Percentiles rank a stretch among this genome's conserved stretches.
These are phyloP conservation scores for Fusarium camptoceras DNA, from an alignment of 2,329 filamentous ascomycete species.

Conservation along the genomic window DNA sequence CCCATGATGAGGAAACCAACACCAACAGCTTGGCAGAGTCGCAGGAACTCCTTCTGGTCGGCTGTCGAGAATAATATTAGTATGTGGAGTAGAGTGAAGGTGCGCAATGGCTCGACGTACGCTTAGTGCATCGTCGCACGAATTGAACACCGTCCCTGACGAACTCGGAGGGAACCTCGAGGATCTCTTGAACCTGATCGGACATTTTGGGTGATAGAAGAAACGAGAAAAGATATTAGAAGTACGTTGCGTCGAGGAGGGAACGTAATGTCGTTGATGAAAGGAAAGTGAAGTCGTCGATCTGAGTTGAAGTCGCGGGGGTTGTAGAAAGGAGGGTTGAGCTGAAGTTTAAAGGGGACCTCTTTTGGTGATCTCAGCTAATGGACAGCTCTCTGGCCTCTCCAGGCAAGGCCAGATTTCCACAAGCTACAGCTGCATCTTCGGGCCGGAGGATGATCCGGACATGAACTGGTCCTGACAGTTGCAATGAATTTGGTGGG, in stretches of 20 bases:
- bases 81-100: background rate
- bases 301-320: conserved; percentile 23
- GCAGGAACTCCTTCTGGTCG: conserved; percentile 58
- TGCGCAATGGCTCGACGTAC: conserved; percentile 53
- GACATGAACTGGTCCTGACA: background rate
- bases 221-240: conserved; percentile 26
- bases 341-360: conserved; percentile 37
- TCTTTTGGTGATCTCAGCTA: conserved; percentile 33
- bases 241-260: conserved; percentile 13
- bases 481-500: conserved; percentile 15
- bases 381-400: conserved; percentile 38
- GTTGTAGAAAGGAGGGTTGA: conserved; percentile 38
- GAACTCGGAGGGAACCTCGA: conserved; percentile 76
- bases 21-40: conserved; percentile 69
- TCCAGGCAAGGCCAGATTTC: conserved; percentile 34
- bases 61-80: conserved; percentile 44
- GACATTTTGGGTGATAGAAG: conserved; percentile 60
- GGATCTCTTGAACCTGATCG: conserved; percentile 76
- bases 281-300: conserved; percentile 24
- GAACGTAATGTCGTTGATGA: conserved; percentile 17
- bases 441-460: conserved; percentile 31
- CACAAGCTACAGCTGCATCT: background rate
- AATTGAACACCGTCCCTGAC: conserved; percentile 71
- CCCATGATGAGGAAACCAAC: conserved; percentile 79
- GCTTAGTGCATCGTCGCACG: conserved; percentile 72